Evolutionary conservation across 306 rosid species (phyloP).

Genomic region (Pyrus betulifolia): DNA sequence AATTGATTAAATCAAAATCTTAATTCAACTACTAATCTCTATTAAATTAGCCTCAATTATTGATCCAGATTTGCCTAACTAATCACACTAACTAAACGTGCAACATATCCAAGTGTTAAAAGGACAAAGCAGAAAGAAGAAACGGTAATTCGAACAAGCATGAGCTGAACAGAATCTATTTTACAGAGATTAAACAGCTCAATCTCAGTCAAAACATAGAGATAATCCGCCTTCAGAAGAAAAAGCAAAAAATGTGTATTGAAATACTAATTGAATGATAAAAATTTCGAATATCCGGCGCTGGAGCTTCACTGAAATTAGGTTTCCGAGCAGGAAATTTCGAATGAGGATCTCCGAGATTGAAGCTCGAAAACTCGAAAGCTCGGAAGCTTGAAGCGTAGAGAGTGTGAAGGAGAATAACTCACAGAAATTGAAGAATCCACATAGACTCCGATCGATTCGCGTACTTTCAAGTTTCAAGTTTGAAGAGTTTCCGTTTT

Average conservation of each 20-base stretch:
- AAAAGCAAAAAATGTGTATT: neutral
- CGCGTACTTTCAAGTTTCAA: neutral
- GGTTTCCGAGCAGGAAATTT: neutral
- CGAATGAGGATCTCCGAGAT: neutral
- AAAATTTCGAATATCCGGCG: neutral
- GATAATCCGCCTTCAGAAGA: neutral
- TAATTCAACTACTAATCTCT: neutral
- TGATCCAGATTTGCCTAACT: neutral
- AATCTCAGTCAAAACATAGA: neutral
- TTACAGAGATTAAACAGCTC: neutral
- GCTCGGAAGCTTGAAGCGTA: neutral
- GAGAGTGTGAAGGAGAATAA: neutral
- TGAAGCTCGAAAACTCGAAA: neutral
- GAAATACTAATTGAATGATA: neutral
- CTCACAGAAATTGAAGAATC: neutral
- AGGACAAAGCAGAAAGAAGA: neutral
- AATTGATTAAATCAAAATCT: neutral
- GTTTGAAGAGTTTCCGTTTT: neutral
- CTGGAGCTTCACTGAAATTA: conserved; percentile 1
- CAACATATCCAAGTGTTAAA: neutral
- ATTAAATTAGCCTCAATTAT: neutral
- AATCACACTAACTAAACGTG: neutral
- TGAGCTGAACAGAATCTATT: neutral
- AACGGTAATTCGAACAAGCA: neutral
- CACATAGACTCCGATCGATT: conserved; percentile 8